Evolutionary conservation across 2,329 filamentous ascomycete species (phyloP), one percentile per base, ranked within the genome.

Genomic region (Trichoderma sp.): DNA sequence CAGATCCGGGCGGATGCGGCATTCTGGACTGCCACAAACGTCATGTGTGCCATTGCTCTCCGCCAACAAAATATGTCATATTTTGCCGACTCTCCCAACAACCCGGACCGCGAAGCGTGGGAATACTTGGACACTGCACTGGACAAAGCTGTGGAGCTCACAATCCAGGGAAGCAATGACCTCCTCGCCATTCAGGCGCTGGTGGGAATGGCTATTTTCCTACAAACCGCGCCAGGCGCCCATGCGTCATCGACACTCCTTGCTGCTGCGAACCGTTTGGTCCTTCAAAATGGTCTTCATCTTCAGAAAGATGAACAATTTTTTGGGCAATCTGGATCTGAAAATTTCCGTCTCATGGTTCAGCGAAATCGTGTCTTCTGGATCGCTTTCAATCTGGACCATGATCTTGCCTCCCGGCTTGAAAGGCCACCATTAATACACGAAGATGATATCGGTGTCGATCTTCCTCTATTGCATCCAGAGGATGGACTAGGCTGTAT

Each of bases 11-110:
- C 50, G 1, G 67, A 71, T 35, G 67, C 50, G 8, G 67, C 67
- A 35, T 53, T 71, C 1, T 71, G 67, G 67, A 71, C 67, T 4
- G 67, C 67, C 21, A 71, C 67, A 60, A 71, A 71, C 33, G 50
- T 71, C 21, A 71, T 71, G 50, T 71, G 67, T 41, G 67, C 67
- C 24, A 24, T 71, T 27, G 53, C 50, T 60, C 67, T 56, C 9
- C 67, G 67, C 18, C 67, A 71, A 31, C 7, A 38, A 35, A 18
- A 35, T 6, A 11, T 35, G 16, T 4, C 53, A 4, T 38, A 53
- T n/a, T 8, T 71, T 24, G 24, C 27, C 27, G 50, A 59, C 33
- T 59, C 27, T 14, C 50, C 67, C 16, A 24, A 33, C 38, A 35
- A 56, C 38, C 67, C 31, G 9, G 67, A 59, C 16, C 67, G 38